Base-by-base conservation (phyloP, 169 alveolate species). In the Cryptosporidium sp. region DNA sequence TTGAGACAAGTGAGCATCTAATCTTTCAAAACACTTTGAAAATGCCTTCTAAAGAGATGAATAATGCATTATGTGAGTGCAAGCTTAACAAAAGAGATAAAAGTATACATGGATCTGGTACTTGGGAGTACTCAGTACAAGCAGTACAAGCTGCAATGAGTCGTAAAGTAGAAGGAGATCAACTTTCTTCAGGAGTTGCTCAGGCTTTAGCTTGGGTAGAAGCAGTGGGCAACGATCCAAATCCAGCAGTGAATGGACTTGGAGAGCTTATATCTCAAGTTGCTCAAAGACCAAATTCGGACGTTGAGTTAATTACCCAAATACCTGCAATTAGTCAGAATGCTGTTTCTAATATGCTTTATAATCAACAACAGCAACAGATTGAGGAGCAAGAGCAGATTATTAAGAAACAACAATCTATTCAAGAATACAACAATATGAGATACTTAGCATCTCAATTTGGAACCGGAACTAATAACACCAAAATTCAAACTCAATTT, bases 51-150 rank as follows among this genome's bases (percentile, higher is more conserved):
- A 75, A 61, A 50, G 84, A 55, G 45, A 91, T 86, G 92, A 91
- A 91, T 59, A 84, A 91, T 58, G 94, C 94, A 14, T 50, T 91
- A 2, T 91, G 94, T 69, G 93, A 91, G 21, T 91, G 94, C 26
- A 80, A 80, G 39, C 65, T 80, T 5, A 80, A 80, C 29, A 80
- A 80, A 31, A 80, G 89, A 41, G 89, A 80, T 21, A 80, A 62
- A 18, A 80, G 89, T 31, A 80, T 80, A 23, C 89, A 80, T 65
- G 89, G 89, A 2, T 80, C 89, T 14, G 89, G 89, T 48, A 80
- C 89, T 26, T 80, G 89, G 89, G 89, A 80, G 43, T 80, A 80
- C 55, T 80, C 89, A 16, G 89, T 80, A 43, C 89, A 80, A 80
- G 89, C 89, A 14, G 89, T 80, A 9, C 89, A 80, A 33, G 75